Evolutionary conservation across 306 rosid genomes (phyloP), one percentile per base, ranked within the genome.

Genomic region (Lablab purpureus): DNA sequence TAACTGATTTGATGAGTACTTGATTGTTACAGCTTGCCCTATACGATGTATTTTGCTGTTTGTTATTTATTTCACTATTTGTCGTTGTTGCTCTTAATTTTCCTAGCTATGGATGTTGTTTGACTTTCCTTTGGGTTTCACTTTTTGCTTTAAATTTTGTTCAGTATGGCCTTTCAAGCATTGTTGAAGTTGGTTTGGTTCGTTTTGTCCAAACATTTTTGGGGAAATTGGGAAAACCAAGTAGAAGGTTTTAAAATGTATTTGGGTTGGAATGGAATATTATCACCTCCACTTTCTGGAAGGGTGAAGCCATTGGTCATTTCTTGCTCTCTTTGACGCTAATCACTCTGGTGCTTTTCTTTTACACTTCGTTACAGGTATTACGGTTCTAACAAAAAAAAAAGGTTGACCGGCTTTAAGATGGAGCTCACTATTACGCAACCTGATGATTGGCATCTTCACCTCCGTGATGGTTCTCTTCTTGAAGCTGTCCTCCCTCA

Each of bases 401-500:
- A 59, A 90, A 71, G 67, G 60, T 78, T 81, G 80, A 82, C 67
- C 73, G 67, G 51, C 76, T 60, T 54, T 81, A 89, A 68, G 85
- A 93, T 93, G 98, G 90, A 93, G 88, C 91, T 93, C 66, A 89
- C 88, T 43, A 78, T 93, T 41, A 85, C 97, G 19, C 89, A 88
- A 67, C 98, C 98, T 63, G 98, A 93, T 85, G 97, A 93, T 80
- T 93, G 98, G 97, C 98, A 93, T 81, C 94, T 91, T 75, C 98
- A 93, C 80, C 98, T 93, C 80, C 97, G 94, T 55, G 97, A 93
- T 58, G 94, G 97, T 13, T 87, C 87, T 28, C 89, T 93, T 74
- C 94, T 93, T 67, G 67, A 91, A 86, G 94, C 87, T 70, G 97
- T 93, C 45, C 82, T 88, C 52, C 87, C 90, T 79, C 89, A 88